These are phyloP conservation scores for Astrocystis sublimbata DNA, from an alignment of 495 filamentous ascomycete species.

Conservation along the genomic window DNA sequence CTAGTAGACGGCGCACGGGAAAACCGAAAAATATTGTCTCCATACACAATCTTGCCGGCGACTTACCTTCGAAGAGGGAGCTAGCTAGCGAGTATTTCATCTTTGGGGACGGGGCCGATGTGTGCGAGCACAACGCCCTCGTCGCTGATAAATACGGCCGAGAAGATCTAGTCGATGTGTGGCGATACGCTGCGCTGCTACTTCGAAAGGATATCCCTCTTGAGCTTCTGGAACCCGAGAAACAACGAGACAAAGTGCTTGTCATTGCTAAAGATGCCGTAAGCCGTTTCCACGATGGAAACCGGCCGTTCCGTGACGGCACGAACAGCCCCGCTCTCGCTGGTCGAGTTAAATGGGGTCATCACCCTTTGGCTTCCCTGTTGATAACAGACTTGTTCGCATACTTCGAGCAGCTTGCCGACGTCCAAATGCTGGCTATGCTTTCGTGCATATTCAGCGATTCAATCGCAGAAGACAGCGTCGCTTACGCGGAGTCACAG, in stretches of 20 bases:
- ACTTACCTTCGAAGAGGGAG: conserved; percentile 73
- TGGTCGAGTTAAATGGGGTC: conserved; percentile 79
- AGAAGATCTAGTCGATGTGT: conserved; percentile 76
- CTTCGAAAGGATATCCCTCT: conserved; percentile 74
- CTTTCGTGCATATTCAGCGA: conserved; percentile 85
- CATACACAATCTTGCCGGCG: conserved; percentile 64
- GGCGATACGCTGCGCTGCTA: conserved; percentile 77
- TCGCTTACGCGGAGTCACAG: conserved; percentile 47
- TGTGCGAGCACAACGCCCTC: conserved; percentile 79
- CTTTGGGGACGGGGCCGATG: conserved; percentile 74
- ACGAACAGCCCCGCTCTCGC: conserved; percentile 35
- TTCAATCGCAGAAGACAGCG: conserved; percentile 50
- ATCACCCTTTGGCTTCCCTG: conserved; percentile 76
- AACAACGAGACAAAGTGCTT: conserved; percentile 57
- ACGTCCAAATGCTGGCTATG: conserved; percentile 95
- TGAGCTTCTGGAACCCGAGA: conserved; percentile 53
- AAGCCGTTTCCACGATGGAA: conserved; percentile 39
- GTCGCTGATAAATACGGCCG: conserved; percentile 75
- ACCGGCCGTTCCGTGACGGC: not conserved
- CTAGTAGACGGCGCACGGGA: conserved; percentile 41
- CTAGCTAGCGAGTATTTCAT: conserved; percentile 79
- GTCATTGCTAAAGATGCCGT: conserved; percentile 61
- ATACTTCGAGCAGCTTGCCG: conserved; percentile 75
- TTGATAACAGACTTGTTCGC: conserved; percentile 70
- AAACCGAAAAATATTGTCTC: conserved; percentile 61